Conservation (phyloP, 306 rosid species). For the Lupinus albus region DNA sequence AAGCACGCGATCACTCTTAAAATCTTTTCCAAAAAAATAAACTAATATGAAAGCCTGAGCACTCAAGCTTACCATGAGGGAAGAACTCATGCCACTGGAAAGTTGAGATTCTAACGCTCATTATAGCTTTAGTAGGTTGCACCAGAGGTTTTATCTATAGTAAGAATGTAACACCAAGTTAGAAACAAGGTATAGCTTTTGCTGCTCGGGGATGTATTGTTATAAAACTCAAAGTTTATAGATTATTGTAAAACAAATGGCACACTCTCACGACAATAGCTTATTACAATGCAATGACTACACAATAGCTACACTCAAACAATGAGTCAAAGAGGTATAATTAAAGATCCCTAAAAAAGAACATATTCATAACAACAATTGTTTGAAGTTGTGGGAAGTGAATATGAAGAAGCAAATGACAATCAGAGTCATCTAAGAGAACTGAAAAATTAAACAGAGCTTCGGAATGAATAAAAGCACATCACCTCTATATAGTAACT, state of each 20-base stretch:
- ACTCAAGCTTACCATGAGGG: constrained; percentile 70
- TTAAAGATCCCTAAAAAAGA: not conserved
- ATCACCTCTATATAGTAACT: constrained; percentile 97
- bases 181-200: constrained; percentile 18
- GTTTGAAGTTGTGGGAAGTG: constrained; percentile 2
- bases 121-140: constrained; percentile 85
- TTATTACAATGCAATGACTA: constrained; percentile 12
- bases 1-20: constrained; percentile 35
- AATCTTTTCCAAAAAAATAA: constrained; percentile 27
- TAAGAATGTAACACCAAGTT: constrained; percentile 33
- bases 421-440: constrained; percentile 27
- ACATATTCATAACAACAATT: constrained; percentile 19
- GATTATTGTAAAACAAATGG: not conserved
- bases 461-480: constrained; percentile 6
- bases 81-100: constrained; percentile 98
- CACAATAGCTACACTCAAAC: constrained; percentile 9
- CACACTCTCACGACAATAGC: constrained; percentile 2
- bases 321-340: not conserved
- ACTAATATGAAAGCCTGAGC: constrained; percentile 23
- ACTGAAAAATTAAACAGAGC: constrained; percentile 10
- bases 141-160: constrained; percentile 88
- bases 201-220: not conserved
- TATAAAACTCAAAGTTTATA: constrained; percentile 11
- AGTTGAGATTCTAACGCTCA: constrained; percentile 68
- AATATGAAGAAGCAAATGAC: constrained; percentile 14